phyloP scores from a whole-genome alignment of 106 monocot genomes.

The Apostasia ramifera region DNA sequence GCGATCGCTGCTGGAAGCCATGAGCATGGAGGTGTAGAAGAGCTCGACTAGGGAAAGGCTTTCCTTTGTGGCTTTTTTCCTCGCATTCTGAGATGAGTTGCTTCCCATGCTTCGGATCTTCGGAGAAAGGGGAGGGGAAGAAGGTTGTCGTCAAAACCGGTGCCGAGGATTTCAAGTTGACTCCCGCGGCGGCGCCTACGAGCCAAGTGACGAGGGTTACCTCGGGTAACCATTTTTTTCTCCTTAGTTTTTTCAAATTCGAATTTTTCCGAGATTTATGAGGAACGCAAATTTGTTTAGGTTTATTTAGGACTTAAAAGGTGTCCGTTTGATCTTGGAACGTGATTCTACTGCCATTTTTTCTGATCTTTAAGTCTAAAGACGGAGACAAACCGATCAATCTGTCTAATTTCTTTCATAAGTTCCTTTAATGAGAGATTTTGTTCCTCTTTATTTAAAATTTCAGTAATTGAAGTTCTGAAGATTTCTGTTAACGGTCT shows the following conservation, averaged over 20 bases:
- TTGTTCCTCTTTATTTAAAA: not conserved
- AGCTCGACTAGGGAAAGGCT: not conserved
- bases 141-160: slow-evolving; percentile 12
- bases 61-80: slow-evolving; percentile 5
- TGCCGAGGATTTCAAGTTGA: slow-evolving; percentile 24
- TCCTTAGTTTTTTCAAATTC: not conserved
- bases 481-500: not conserved
- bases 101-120: slow-evolving; percentile 59
- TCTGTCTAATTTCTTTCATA: no score
- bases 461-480: not conserved
- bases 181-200: slow-evolving; percentile 12
- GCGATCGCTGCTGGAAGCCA: not conserved
- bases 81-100: slow-evolving; percentile 39
- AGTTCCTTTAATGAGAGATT: not conserved
- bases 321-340: not conserved
- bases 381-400: not conserved
- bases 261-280: not conserved
- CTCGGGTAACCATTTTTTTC: slow-evolving; percentile 1
- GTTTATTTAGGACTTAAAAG: not conserved
- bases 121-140: slow-evolving; percentile 13
- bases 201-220: slow-evolving; percentile 13
- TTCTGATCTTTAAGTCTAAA: not conserved
- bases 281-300: not conserved
- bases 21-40: slow-evolving; percentile 5
- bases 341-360: not conserved